Conservation (phyloP, 805 yeast genomes). For the Starmerella stellata region DNA sequence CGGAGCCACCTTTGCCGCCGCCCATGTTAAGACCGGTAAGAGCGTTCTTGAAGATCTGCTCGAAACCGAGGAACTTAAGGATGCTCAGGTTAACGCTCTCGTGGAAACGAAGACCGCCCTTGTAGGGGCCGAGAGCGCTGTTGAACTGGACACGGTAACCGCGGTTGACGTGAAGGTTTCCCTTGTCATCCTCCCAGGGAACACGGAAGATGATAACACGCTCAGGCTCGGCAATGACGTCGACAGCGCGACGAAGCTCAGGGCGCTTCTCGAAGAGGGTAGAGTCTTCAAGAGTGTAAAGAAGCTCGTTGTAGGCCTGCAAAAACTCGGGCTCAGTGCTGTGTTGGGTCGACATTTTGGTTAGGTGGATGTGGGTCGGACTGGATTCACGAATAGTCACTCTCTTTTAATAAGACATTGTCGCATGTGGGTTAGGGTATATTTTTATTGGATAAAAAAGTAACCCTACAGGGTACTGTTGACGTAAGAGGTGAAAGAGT, state of each 20-base stretch:
- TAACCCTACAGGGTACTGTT: no score
- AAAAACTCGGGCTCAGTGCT: constrained; percentile 88
- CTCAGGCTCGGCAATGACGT: constrained; percentile 87
- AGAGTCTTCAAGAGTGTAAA: constrained; percentile 75
- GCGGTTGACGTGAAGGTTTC: constrained; percentile 78
- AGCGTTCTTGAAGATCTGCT: constrained; percentile 96
- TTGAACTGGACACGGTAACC: constrained; percentile 98
- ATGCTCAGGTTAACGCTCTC: constrained; percentile 91
- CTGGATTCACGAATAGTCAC: no score
- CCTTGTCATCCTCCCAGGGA: constrained; percentile 91
- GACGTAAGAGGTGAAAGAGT: no score
- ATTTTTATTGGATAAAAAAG: no score
- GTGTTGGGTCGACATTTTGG: not conserved
- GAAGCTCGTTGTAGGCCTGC: constrained; percentile 92
- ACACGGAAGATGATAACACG: constrained; percentile 94
- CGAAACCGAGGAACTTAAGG: constrained; percentile 91
- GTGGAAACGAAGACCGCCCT: constrained; percentile 97
- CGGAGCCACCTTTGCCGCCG: constrained; percentile 99
- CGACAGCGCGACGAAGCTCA: constrained; percentile 69
- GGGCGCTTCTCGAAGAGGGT: constrained; percentile 79
- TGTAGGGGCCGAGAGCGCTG: constrained; percentile 97
- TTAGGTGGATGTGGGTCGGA: no score
- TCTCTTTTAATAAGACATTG: no score
- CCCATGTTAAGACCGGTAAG: constrained; percentile 95
- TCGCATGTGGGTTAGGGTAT: no score